Conservation (phyloP, 768 basidiomycete species). For the Suillus discolor region DNA sequence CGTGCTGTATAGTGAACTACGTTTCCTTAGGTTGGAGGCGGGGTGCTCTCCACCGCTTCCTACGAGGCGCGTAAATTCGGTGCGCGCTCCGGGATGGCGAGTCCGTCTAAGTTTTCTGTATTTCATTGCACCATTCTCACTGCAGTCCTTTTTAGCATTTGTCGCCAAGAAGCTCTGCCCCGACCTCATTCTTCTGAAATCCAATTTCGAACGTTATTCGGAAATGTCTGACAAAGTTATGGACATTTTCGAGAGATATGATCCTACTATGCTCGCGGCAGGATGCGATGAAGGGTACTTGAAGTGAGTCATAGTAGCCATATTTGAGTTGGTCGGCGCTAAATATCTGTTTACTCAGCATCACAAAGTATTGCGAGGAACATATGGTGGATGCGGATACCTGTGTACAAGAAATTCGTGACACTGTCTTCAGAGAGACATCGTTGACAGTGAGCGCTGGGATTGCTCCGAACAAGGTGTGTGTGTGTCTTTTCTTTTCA, state of each 20-base stretch:
- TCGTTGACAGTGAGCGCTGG: conserved; percentile 92
- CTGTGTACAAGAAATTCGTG: conserved; percentile 80
- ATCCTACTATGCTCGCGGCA: conserved; percentile 72
- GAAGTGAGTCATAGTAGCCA: conserved; percentile 55
- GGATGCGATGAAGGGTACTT: conserved; percentile 92
- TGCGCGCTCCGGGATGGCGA: conserved; percentile 95
- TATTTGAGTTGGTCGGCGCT: neutral
- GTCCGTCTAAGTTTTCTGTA: conserved; percentile 39
- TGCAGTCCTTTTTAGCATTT: conserved; percentile 54
- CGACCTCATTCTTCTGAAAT: conserved; percentile 70
- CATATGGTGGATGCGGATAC: conserved; percentile 65
- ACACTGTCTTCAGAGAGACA: conserved; percentile 73
- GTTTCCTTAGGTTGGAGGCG: conserved; percentile 65
- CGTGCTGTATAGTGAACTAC: conserved; percentile 10
- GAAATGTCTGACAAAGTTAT: conserved; percentile 78
- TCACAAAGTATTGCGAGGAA: conserved; percentile 80
- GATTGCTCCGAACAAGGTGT: conserved; percentile 92
- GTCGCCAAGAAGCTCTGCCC: conserved; percentile 95
- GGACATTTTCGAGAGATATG: conserved; percentile 66
- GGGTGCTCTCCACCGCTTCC: conserved; percentile 86
- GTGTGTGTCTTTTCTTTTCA: conserved; percentile 25
- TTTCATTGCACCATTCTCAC: neutral
- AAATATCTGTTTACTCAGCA: conserved; percentile 44
- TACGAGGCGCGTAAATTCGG: conserved; percentile 92
- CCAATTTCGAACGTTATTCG: conserved; percentile 60